A percentile compares a stretch with the other conserved stretches of the same genome.
Evolutionary conservation across 768 basidiomycete genomes (phyloP).

Genomic region (Psilocybe tampanensis): DNA sequence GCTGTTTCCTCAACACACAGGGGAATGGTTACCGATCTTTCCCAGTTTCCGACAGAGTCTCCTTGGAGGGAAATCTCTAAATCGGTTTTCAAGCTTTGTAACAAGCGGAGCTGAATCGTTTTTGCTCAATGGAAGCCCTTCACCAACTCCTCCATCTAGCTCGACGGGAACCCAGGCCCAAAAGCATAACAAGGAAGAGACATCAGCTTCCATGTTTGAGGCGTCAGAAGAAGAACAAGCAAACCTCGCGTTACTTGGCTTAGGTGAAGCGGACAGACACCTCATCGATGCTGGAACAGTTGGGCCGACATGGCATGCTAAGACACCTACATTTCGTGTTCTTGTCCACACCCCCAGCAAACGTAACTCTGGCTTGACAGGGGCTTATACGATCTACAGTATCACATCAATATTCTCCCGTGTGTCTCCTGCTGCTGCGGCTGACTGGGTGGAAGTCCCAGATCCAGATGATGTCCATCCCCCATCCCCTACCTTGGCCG

Average conservation of each 20-base stretch:
- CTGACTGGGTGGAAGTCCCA: slow-evolving; percentile 27
- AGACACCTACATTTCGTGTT: slow-evolving; percentile 71
- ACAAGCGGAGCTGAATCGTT: slow-evolving; percentile 86
- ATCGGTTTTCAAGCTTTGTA: slow-evolving; percentile 86
- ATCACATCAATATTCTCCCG: slow-evolving; percentile 73
- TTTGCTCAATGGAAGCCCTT: slow-evolving; percentile 65
- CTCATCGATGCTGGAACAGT: slow-evolving; percentile 69
- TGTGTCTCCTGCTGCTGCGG: slow-evolving; percentile 5
- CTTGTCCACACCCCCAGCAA: slow-evolving; percentile 84
- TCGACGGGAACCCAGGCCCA: background rate
- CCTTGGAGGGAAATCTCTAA: slow-evolving; percentile 76
- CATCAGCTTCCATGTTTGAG: slow-evolving; percentile 31
- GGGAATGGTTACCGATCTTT: slow-evolving; percentile 61
- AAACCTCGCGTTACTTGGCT: slow-evolving; percentile 39
- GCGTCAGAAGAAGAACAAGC: slow-evolving; percentile 45
- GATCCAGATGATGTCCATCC: slow-evolving; percentile 27
- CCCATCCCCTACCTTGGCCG: slow-evolving; percentile 19
- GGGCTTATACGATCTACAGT: slow-evolving; percentile 74
- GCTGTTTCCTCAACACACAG: slow-evolving; percentile 67
- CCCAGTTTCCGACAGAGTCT: slow-evolving; percentile 74
- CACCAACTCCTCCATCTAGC: slow-evolving; percentile 11
- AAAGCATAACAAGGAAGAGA: slow-evolving; percentile 32
- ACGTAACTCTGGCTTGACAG: slow-evolving; percentile 62
- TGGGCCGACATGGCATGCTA: slow-evolving; percentile 75
- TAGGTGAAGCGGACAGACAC: slow-evolving; percentile 67